These are phyloP conservation scores for Tuber borchii DNA, from an alignment of 495 filamentous ascomycete genomes.

Conservation along the genomic window DNA sequence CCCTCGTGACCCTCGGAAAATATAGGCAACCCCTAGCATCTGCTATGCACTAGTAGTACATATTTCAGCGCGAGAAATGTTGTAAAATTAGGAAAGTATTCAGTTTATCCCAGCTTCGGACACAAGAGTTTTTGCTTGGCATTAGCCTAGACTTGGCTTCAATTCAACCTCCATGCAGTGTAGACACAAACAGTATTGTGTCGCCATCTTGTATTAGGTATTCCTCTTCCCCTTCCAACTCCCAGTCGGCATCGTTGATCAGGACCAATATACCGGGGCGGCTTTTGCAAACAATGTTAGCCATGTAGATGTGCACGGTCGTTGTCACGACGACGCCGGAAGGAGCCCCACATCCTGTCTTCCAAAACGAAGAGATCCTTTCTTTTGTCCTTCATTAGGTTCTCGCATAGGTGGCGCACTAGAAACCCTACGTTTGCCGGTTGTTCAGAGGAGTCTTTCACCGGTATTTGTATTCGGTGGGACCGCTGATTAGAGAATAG, in stretches of 20 bases:
- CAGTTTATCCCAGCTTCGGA: neutral
- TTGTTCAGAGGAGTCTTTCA: slow-evolving; percentile 45
- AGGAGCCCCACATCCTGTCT: slow-evolving; percentile 63
- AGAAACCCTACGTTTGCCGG: slow-evolving; percentile 68
- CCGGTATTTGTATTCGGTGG: slow-evolving; percentile 62
- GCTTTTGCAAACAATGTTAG: slow-evolving; percentile 46
- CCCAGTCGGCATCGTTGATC: slow-evolving; percentile 98
- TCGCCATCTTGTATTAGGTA: slow-evolving; percentile 77
- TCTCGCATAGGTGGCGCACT: slow-evolving; percentile 69
- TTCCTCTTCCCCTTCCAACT: slow-evolving; percentile 86
- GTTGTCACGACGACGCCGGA: neutral
- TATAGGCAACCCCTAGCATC: neutral
- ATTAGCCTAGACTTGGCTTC: neutral
- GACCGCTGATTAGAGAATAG: slow-evolving; percentile 77
- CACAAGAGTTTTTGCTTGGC: neutral
- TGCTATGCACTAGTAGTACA: neutral
- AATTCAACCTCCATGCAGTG: slow-evolving; percentile 80
- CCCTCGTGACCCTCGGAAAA: neutral
- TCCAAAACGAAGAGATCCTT: slow-evolving; percentile 87
- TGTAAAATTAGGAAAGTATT: neutral
- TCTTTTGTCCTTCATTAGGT: slow-evolving; percentile 77
- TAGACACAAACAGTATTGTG: slow-evolving; percentile 93
- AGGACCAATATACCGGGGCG: slow-evolving; percentile 95
- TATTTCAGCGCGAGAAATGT: neutral
- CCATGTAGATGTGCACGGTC: slow-evolving; percentile 2